phyloP scores from a whole-genome alignment of 1,284 basidiomycete species.

The Cutaneotrichosporon mucoides region DNA sequence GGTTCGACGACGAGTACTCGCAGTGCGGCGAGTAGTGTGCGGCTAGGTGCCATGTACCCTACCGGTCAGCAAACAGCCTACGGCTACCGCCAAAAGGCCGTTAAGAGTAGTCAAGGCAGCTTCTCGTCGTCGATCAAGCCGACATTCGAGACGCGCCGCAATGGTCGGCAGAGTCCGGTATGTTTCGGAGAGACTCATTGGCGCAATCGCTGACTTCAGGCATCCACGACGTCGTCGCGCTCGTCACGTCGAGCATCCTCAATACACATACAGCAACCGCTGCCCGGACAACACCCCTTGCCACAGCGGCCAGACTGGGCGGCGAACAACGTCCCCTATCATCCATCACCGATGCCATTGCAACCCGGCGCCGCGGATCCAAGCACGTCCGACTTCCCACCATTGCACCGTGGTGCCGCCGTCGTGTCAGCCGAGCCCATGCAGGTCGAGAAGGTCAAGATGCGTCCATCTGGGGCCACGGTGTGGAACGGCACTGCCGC shows the following conservation, averaged over 20 bases:
- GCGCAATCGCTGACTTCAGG: constrained; percentile 8
- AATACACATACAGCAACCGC: constrained; percentile 32
- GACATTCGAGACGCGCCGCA: constrained; percentile 18
- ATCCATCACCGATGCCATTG: constrained; percentile 33
- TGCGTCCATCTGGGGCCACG: constrained; percentile 15
- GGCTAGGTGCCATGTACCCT: constrained; percentile 41
- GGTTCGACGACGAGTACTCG: constrained; percentile 44
- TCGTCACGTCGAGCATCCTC: constrained; percentile 36
- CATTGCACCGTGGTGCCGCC: constrained; percentile 20
- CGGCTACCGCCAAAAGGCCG: constrained; percentile 38
- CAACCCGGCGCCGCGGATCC: constrained; percentile 10
- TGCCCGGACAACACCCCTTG: constrained; percentile 39
- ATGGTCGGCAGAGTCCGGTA: constrained; percentile 43
- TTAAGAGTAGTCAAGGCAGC: constrained; percentile 26
- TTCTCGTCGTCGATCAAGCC: constrained; percentile 10
- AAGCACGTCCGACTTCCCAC: constrained; percentile 36
- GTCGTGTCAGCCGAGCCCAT: constrained; percentile 41
- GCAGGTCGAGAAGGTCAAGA: constrained; percentile 42
- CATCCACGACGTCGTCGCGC: constrained; percentile 39
- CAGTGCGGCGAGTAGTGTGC: constrained; percentile 40
- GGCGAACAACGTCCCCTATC: constrained; percentile 44
- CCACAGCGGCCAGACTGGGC: constrained; percentile 45
- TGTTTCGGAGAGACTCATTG: constrained; percentile 10
- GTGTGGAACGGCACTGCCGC: constrained; percentile 33
- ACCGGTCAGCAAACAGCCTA: constrained; percentile 22